Conservation (phyloP, 2,329 filamentous ascomycete species). For the Thielaviopsis musarum region DNA sequence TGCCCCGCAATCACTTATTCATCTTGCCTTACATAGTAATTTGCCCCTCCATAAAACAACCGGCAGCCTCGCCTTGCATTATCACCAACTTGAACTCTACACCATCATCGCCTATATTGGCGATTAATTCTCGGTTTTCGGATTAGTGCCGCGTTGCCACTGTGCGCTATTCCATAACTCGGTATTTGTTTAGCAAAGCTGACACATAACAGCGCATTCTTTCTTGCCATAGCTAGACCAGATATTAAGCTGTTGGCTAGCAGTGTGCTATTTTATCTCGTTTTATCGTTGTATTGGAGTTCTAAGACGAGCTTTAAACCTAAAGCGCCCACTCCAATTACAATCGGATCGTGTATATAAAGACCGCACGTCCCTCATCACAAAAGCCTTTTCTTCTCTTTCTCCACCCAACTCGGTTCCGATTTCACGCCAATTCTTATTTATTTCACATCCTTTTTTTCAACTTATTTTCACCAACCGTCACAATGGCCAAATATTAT, state of each 20-base stretch:
- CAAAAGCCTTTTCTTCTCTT: neutral
- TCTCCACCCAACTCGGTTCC: neutral
- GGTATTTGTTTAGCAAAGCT: neutral
- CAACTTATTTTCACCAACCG: neutral
- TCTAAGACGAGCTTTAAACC: neutral
- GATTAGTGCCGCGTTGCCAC: neutral
- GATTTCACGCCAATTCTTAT: neutral
- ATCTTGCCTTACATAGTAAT: neutral
- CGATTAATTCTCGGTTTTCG: neutral
- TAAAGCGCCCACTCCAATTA: neutral
- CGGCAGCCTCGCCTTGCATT: neutral
- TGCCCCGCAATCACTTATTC: neutral
- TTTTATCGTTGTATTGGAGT: neutral
- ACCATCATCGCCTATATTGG: neutral
- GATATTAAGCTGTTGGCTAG: neutral
- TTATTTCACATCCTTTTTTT: neutral
- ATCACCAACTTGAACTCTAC: neutral
- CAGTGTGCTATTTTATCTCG: neutral
- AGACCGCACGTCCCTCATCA: neutral
- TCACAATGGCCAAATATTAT: conserved; percentile 12
- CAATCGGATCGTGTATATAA: neutral
- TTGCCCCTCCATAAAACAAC: neutral
- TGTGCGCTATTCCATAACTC: neutral
- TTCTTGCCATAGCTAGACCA: neutral
- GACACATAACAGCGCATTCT: neutral